Conservation (phyloP, 192 early-diverging fungal species). For the Coemansia umbellata region DNA sequence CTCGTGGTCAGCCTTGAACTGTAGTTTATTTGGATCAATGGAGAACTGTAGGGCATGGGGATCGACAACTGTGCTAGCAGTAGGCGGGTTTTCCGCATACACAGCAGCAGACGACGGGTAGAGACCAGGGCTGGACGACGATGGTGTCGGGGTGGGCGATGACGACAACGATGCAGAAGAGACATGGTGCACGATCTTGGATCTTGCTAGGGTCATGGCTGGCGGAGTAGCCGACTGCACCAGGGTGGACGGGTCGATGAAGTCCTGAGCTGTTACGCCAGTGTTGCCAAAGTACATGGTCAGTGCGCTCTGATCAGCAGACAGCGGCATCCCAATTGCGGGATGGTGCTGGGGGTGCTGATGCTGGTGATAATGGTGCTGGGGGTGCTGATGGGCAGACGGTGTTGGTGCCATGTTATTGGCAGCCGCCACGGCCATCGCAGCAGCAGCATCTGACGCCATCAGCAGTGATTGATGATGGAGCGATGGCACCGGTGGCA, state of each 20-base stretch:
- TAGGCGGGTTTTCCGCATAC: not conserved
- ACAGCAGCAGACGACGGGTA: constrained; percentile 3
- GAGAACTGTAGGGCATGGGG: constrained; percentile 30
- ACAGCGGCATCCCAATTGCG: not conserved
- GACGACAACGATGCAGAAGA: constrained; percentile 20
- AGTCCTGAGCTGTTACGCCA: constrained; percentile 11
- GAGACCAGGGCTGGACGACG: constrained; percentile 19
- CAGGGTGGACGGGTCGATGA: constrained; percentile 27
- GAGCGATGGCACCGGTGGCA: not conserved
- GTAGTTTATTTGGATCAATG: constrained; percentile 41
- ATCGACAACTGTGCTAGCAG: not conserved
- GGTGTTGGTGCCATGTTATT: too few species aligned
- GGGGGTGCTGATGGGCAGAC: not conserved
- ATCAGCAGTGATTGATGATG: constrained; percentile 7
- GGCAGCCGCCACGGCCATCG: constrained; percentile 5
- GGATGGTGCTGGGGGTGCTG: not conserved
- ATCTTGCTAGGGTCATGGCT: constrained; percentile 18
- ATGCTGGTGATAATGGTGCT: not conserved
- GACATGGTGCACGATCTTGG: constrained; percentile 7
- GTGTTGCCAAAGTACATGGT: constrained; percentile 12
- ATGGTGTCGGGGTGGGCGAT: constrained; percentile 44
- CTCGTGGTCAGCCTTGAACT: constrained; percentile 43
- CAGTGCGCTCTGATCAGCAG: constrained; percentile 3
- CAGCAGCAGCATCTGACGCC: constrained; percentile 1
- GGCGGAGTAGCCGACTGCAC: constrained; percentile 18